These are phyloP conservation scores for Diddensiella caesifluorescens DNA, from an alignment of 805 yeast genomes.

Conservation along the genomic window DNA sequence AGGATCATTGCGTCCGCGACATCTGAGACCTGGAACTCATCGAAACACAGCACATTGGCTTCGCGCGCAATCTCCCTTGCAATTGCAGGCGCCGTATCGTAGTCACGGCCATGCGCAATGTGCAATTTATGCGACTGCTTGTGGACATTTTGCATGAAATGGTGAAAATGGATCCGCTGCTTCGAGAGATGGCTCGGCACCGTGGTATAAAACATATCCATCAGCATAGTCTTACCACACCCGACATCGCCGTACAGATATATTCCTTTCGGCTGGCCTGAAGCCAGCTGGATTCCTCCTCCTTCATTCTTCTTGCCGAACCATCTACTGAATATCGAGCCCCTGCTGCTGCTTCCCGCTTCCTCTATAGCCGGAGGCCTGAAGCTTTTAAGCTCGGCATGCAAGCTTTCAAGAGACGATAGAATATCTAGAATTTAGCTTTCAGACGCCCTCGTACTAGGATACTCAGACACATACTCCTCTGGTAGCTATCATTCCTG, in stretches of 20 bases:
- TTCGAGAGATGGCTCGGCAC: slow-evolving; percentile 75
- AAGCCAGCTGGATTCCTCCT: slow-evolving; percentile 26
- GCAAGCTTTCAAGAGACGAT: slow-evolving; percentile 53
- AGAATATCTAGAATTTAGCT: slow-evolving; percentile 52
- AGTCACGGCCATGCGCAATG: slow-evolving; percentile 56
- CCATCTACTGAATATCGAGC: slow-evolving; percentile 23
- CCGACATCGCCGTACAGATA: slow-evolving; percentile 97
- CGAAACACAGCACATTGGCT: slow-evolving; percentile 82
- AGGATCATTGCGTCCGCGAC: slow-evolving; percentile 98
- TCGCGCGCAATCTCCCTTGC: slow-evolving; percentile 78
- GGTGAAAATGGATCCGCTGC: slow-evolving; percentile 86
- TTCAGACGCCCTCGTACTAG: too few species aligned
- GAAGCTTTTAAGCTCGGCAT: slow-evolving; percentile 49
- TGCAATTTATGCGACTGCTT: slow-evolving; percentile 77
- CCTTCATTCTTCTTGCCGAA: slow-evolving; percentile 10
- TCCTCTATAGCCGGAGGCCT: slow-evolving; percentile 53
- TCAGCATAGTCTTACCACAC: slow-evolving; percentile 96
- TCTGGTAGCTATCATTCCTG: slow-evolving; percentile 73
- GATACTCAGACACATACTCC: slow-evolving; percentile 36
- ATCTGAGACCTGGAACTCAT: slow-evolving; percentile 96
- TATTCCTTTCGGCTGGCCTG: slow-evolving; percentile 63
- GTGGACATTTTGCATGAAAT: slow-evolving; percentile 92
- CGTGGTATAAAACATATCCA: slow-evolving; percentile 89
- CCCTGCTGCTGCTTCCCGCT: slow-evolving; percentile 42
- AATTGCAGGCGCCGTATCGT: slow-evolving; percentile 76